These are phyloP conservation scores for Fusarium sp. DNA, from an alignment of 2,329 filamentous ascomycete species.

Conservation along the genomic window DNA sequence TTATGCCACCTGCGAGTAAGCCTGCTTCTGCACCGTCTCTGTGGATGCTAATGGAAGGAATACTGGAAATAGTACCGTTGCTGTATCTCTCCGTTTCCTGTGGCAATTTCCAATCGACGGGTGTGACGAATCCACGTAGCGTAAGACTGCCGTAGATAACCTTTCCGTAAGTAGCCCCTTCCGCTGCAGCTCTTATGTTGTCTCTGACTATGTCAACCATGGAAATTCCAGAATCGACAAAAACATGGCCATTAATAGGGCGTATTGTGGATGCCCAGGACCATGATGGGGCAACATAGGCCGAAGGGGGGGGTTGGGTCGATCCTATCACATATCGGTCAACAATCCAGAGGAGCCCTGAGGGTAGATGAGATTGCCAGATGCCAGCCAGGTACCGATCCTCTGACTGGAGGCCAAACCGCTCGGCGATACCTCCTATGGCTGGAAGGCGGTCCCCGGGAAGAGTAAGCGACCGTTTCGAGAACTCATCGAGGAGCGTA, in stretches of 20 bases:
- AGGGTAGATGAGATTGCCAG: background rate
- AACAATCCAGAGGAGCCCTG: background rate
- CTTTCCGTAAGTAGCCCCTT: background rate
- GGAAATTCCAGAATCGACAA: background rate
- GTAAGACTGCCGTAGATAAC: background rate
- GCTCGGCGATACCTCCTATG: background rate
- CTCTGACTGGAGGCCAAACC: background rate
- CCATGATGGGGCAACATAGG: background rate
- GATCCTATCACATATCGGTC: background rate
- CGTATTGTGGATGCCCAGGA: background rate
- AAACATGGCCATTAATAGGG: background rate
- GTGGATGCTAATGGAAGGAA: background rate
- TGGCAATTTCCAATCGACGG: background rate
- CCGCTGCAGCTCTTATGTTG: background rate
- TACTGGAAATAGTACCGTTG: background rate
- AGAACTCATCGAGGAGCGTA: background rate
- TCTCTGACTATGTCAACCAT: background rate
- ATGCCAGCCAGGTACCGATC: background rate
- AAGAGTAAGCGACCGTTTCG: background rate
- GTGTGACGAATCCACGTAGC: background rate
- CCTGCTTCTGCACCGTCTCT: background rate
- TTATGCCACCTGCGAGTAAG: background rate
- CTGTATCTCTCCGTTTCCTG: background rate
- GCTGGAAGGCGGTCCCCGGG: background rate
- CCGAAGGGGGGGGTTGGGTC: background rate